Percentiles rank a stretch among this genome's conserved stretches.
These are phyloP conservation scores for Immersiella caudata DNA, from an alignment of 495 filamentous ascomycete genomes.

Conservation along the genomic window DNA sequence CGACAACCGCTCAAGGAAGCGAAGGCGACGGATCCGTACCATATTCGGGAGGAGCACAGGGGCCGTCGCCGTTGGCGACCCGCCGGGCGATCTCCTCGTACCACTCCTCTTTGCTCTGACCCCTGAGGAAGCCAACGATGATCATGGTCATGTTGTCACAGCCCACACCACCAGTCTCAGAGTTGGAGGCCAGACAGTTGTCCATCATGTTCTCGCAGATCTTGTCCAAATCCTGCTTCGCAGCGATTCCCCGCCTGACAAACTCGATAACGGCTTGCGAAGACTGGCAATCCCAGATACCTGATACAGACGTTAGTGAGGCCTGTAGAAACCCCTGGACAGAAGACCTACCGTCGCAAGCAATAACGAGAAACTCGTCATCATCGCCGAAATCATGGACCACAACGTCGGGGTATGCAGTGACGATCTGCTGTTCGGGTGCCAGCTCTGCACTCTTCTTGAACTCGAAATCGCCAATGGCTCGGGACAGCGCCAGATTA, in stretches of 20 bases:
- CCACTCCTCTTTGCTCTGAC: conserved; percentile 95
- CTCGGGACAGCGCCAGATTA: conserved; percentile 95
- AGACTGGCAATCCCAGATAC: conserved; percentile 99
- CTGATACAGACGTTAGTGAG: conserved; percentile 47
- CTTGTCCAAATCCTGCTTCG: conserved; percentile 86
- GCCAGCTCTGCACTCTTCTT: conserved; percentile 97
- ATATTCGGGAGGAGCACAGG: conserved; percentile 98
- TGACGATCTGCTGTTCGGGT: conserved; percentile 97
- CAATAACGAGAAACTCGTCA: conserved; percentile 95
- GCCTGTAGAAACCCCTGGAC: background rate
- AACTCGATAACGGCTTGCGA: conserved; percentile 97
- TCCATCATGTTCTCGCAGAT: conserved; percentile 99
- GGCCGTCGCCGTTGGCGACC: conserved; percentile 95
- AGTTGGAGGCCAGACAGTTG: conserved; percentile 95
- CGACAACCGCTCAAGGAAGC: conserved; percentile 24
- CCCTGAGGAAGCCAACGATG: conserved; percentile 83
- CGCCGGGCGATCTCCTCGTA: conserved; percentile 92
- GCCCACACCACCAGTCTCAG: conserved; percentile 95
- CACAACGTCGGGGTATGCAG: conserved; percentile 91
- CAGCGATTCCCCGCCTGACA: conserved; percentile 90
- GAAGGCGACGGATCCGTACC: conserved; percentile 65
- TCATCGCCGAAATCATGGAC: conserved; percentile 87
- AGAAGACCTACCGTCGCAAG: conserved; percentile 80
- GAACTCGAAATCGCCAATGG: conserved; percentile 99
- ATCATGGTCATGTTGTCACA: conserved; percentile 99